Evolutionary conservation across 441 rosid species (phyloP).

Genomic region (Pelargonium cotyledonis): DNA sequence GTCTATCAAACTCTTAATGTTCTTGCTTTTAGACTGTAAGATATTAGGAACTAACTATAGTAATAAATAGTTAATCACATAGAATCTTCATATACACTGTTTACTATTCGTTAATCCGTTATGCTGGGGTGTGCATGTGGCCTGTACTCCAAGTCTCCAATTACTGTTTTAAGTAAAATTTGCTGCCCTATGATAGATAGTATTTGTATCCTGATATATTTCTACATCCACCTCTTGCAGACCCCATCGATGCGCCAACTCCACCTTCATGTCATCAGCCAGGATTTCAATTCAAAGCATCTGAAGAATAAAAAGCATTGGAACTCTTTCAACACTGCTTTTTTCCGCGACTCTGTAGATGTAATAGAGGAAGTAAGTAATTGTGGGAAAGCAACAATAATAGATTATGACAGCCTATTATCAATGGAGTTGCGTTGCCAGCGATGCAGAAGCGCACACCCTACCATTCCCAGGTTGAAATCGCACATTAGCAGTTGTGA

Average conservation of each 20-base stretch:
- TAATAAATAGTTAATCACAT: not conserved
- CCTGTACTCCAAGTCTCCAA: not conserved
- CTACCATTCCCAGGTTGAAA: constrained; percentile 74
- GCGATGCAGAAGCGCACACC: constrained; percentile 82
- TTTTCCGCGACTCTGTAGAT: constrained; percentile 76
- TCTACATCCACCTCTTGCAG: constrained; percentile 30
- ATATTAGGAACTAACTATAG: not conserved
- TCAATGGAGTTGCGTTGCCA: constrained; percentile 76
- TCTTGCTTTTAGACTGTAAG: not conserved
- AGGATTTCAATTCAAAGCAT: constrained; percentile 70
- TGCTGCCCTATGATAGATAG: not conserved
- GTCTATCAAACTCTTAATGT: not conserved
- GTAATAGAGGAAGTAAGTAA: constrained; percentile 61
- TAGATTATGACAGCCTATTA: constrained; percentile 38
- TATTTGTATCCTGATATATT: not conserved
- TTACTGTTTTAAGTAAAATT: not conserved
- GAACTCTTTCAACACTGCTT: constrained; percentile 76
- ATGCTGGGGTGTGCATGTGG: not conserved
- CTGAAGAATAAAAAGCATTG: constrained; percentile 91
- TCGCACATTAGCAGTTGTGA: constrained; percentile 51
- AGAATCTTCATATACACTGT: too few species aligned
- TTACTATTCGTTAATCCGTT: not conserved
- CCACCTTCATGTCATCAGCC: constrained; percentile 92
- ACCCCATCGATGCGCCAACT: constrained; percentile 81
- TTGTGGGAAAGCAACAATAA: constrained; percentile 47